These are phyloP conservation scores for Passiflora organensis DNA, from an alignment of 345 rosid genomes.

Conservation along the genomic window DNA sequence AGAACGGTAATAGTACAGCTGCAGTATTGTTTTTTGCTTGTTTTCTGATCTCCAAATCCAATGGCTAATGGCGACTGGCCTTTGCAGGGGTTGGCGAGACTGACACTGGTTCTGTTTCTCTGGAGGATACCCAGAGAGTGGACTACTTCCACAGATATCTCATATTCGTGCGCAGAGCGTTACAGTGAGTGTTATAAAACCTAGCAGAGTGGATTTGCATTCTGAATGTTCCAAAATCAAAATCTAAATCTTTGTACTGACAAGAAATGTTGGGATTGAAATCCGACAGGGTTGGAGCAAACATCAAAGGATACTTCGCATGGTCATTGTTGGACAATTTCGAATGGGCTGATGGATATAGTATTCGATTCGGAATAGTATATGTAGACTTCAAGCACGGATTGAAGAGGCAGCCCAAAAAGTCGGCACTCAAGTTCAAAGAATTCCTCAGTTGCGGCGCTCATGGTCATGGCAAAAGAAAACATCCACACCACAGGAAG, in stretches of 20 bases:
- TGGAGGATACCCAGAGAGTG: not conserved
- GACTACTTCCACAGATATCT: not conserved
- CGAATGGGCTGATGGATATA: conserved; percentile 4
- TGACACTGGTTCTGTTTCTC: no score
- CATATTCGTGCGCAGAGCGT: not conserved
- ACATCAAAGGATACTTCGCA: conserved; percentile 11
- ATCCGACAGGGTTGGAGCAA: not conserved
- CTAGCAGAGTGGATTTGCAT: no score
- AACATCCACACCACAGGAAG: no score
- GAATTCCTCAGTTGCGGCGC: no score
- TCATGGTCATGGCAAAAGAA: no score
- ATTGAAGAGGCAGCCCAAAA: not conserved
- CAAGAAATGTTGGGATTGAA: no score
- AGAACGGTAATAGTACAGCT: conserved; percentile 15
- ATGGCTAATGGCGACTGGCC: no score
- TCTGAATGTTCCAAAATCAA: no score
- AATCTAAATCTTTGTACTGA: no score
- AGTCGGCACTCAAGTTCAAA: not conserved
- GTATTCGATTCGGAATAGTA: not conserved
- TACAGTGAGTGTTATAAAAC: not conserved
- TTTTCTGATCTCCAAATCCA: no score
- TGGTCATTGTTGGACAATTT: conserved; percentile 15
- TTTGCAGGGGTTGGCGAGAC: no score
- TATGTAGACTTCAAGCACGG: conserved; percentile 1
- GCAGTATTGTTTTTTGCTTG: no score